Conservation (phyloP, 306 rosid species). For the Rosa chinensis region DNA sequence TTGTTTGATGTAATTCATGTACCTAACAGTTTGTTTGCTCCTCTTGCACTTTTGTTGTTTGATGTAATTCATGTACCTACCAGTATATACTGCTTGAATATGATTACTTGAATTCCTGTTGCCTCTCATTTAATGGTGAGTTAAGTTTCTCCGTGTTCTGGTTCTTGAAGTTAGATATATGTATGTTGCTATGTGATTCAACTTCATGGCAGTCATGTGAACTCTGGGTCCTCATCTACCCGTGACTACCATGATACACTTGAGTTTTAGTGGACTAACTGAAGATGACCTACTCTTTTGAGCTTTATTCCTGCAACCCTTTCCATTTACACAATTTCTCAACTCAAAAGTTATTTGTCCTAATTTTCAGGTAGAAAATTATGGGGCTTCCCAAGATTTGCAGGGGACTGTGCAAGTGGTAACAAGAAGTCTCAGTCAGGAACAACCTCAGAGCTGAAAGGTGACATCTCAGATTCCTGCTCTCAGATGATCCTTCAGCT, state of each 20-base stretch:
- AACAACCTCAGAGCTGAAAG: constrained; percentile 67
- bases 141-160: not conserved
- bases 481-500: constrained; percentile 99
- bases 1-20: not conserved
- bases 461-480: constrained; percentile 84
- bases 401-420: constrained; percentile 93
- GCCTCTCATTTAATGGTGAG: not conserved
- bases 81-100: not conserved
- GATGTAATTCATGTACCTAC: not conserved
- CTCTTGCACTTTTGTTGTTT: not conserved
- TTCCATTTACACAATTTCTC: not conserved
- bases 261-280: not conserved
- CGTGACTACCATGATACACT: not conserved
- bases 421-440: constrained; percentile 65
- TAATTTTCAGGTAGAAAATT: constrained; percentile 66
- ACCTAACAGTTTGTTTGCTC: not conserved
- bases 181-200: not conserved
- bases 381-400: constrained; percentile 92
- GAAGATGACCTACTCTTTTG: not conserved
- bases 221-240: not conserved
- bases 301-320: not conserved
- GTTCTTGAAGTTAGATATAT: constrained; percentile 7
- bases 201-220: not conserved
- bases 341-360: constrained; percentile 1
- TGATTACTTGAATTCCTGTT: not conserved